Conservation (phyloP, 768 basidiomycete species). For the Kwoniella dejecticola region DNA sequence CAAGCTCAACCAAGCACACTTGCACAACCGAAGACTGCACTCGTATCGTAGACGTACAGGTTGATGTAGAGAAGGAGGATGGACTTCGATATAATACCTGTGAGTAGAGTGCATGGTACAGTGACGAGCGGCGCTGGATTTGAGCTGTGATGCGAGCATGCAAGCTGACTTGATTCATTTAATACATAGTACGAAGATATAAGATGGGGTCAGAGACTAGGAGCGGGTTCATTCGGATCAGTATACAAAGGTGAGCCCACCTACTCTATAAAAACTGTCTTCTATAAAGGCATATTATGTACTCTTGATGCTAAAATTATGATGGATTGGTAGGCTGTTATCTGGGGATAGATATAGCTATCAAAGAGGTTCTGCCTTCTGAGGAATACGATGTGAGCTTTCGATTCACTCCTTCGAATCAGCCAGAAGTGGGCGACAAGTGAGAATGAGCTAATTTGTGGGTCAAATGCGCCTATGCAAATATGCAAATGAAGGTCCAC, state of each 20-base stretch:
- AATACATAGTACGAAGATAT: constrained; percentile 47
- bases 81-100: constrained; percentile 51
- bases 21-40: background rate
- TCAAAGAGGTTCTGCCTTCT: constrained; percentile 93
- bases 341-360: constrained; percentile 92
- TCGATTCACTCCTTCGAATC: background rate
- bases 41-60: too few relatives aligned
- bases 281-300: background rate
- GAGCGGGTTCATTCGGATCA: constrained; percentile 51
- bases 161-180: background rate
- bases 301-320: background rate
- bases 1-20: background rate
- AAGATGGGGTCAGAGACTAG: constrained; percentile 47
- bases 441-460: too few relatives aligned
- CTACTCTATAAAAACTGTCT: too few relatives aligned
- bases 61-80: too few relatives aligned
- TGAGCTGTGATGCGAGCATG: background rate
- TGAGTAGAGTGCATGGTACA: constrained; percentile 15
- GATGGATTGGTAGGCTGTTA: constrained; percentile 65
- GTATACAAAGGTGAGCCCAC: constrained; percentile 50
- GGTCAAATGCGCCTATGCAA: too few relatives aligned
- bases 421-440: background rate
- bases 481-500: constrained; percentile 52
- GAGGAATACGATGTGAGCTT: constrained; percentile 79
- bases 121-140: background rate